Evolutionary conservation across 257 asterid species (phyloP).

Genomic region (Nicotiana undulata): DNA sequence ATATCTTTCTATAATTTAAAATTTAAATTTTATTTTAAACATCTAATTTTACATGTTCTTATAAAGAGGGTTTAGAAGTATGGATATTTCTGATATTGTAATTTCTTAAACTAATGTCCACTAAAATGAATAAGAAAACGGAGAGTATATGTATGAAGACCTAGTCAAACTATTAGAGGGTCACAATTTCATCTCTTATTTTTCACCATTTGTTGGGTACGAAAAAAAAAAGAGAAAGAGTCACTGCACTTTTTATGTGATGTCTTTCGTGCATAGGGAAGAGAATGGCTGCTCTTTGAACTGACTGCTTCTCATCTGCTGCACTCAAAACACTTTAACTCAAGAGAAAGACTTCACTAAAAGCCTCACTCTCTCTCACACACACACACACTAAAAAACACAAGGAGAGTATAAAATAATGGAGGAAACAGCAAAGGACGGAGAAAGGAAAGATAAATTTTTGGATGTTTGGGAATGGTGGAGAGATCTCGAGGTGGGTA

Average conservation of each 20-base stretch:
- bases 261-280: constrained; percentile 24
- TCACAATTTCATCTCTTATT: neutral
- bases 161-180: neutral
- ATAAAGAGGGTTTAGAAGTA: no score
- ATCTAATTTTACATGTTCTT: no score
- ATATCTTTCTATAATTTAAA: no score
- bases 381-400: constrained; percentile 8
- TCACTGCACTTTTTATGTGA: neutral
- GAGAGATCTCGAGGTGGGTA: constrained; percentile 46
- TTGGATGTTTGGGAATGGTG: neutral
- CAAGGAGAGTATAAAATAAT: neutral
- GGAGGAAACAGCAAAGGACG: constrained; percentile 3
- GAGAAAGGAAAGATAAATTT: constrained; percentile 12
- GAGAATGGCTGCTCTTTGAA: constrained; percentile 42
- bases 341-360: constrained; percentile 23
- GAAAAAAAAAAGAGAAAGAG: neutral
- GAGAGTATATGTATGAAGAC: neutral
- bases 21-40: no score
- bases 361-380: neutral
- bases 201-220: constrained; percentile 5
- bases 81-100: no score
- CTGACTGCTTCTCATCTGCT: constrained; percentile 25
- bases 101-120: no score
- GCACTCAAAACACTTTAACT: constrained; percentile 10
- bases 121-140: no score